phyloP scores from a whole-genome alignment of 148 eudicot species.

The Rhododendron ovatum region DNA sequence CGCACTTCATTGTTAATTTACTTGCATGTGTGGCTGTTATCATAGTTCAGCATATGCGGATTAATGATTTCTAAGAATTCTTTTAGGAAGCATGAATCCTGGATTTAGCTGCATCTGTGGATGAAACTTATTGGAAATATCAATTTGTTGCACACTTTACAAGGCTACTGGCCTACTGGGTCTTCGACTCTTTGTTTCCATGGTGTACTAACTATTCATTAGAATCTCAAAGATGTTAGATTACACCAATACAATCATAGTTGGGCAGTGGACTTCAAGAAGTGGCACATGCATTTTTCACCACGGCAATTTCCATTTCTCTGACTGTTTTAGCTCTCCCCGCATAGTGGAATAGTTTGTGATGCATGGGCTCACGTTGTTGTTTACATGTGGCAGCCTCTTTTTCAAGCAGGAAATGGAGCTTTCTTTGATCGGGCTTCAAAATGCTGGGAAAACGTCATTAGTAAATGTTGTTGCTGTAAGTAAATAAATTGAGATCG shows the following conservation, averaged over 20 bases:
- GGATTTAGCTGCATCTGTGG: not conserved
- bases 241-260: not conserved
- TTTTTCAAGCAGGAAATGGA: constrained; percentile 64
- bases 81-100: not conserved
- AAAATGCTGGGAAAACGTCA: constrained; percentile 55
- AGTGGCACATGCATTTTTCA: not conserved
- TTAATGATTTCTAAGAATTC: not conserved
- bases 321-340: not conserved
- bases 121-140: not conserved
- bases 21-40: not conserved
- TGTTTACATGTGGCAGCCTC: constrained; percentile 25
- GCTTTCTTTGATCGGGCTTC: constrained; percentile 51
- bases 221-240: not conserved
- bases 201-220: not conserved
- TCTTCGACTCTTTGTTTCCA: not conserved
- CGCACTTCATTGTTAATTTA: too few species aligned
- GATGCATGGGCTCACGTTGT: constrained; percentile 14
- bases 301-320: not conserved
- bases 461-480: constrained; percentile 47
- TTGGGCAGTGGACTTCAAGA: not conserved
- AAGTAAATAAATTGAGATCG: constrained; percentile 11
- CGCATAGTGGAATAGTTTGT: not conserved
- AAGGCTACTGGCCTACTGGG: too few species aligned
- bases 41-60: not conserved
- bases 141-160: not conserved